Evolutionary conservation across 139 green algal genomes (phyloP).

Genomic region (Chlorella sorokiniana): DNA sequence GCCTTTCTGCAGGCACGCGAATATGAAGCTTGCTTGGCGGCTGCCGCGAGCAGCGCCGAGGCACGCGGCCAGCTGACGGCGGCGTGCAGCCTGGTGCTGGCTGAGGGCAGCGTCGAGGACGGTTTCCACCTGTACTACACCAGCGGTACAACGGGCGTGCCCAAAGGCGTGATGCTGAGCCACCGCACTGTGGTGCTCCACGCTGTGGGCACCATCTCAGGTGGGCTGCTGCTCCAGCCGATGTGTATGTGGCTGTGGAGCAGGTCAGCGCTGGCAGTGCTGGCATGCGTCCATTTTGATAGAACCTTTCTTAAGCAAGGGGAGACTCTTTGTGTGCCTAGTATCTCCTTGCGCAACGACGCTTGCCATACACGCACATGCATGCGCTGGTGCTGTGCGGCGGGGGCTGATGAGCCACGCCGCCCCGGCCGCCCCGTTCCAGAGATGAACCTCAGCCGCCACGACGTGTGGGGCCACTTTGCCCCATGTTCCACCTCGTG

Average conservation of each 20-base stretch:
- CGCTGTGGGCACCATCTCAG: slow-evolving; percentile 73
- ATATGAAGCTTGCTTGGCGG: slow-evolving; percentile 2
- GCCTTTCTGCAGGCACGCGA: not conserved
- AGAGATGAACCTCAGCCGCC: slow-evolving; percentile 80
- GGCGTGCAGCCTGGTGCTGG: slow-evolving; percentile 16
- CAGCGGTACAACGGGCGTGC: slow-evolving; percentile 60
- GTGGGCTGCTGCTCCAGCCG: slow-evolving; percentile 14
- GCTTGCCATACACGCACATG: no score
- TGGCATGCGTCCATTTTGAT: no score
- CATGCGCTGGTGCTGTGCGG: not conserved
- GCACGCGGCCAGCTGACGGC: not conserved
- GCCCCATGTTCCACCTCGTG: slow-evolving; percentile 96
- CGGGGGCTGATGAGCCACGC: not conserved
- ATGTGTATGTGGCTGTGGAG: not conserved
- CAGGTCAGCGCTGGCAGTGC: not conserved
- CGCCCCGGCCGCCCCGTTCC: not conserved
- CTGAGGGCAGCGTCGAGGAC: slow-evolving; percentile 39
- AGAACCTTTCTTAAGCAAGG: no score
- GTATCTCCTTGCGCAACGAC: no score
- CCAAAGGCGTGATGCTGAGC: slow-evolving; percentile 70
- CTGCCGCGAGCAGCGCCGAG: not conserved
- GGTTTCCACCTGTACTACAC: slow-evolving; percentile 90
- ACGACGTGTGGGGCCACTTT: slow-evolving; percentile 87
- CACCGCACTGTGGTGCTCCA: slow-evolving; percentile 74
- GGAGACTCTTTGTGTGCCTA: no score